Evolutionary conservation across 2,329 filamentous ascomycete genomes (phyloP).

Genomic region (Ophidiomyces ophidiicola): DNA sequence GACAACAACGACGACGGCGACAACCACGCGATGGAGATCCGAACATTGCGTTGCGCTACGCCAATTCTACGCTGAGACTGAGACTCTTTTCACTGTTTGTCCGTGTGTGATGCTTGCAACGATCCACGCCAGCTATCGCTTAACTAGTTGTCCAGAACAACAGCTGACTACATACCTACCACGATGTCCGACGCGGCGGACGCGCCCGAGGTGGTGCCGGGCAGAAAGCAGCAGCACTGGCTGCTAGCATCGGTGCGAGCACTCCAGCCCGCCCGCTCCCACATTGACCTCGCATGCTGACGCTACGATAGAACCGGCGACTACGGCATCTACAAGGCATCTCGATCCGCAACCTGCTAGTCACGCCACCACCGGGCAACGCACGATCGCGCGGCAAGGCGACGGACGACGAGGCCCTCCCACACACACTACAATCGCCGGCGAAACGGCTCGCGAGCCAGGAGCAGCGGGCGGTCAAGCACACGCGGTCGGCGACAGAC

Average conservation of each 20-base stretch:
- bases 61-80: background rate
- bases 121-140: background rate
- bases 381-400: constrained; percentile 44
- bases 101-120: background rate
- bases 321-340: constrained; percentile 79
- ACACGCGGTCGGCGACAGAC: constrained; percentile 49
- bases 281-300: background rate
- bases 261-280: too few relatives aligned
- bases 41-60: background rate
- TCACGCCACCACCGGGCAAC: constrained; percentile 41
- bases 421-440: constrained; percentile 53
- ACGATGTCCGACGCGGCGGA: constrained; percentile 8
- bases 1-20: background rate
- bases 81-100: background rate
- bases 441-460: constrained; percentile 50
- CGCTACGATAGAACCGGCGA: constrained; percentile 67
- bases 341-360: constrained; percentile 71
- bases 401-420: constrained; percentile 63
- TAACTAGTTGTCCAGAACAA: background rate
- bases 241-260: constrained; percentile 39
- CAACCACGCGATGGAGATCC: too few relatives aligned
- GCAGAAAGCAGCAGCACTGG: constrained; percentile 38
- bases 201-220: constrained; percentile 19
- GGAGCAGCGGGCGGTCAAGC: constrained; percentile 39
- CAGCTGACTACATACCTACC: constrained; percentile 1